phyloP scores from a whole-genome alignment of 1,139 yeast species.

The Geotrichum reessii region DNA sequence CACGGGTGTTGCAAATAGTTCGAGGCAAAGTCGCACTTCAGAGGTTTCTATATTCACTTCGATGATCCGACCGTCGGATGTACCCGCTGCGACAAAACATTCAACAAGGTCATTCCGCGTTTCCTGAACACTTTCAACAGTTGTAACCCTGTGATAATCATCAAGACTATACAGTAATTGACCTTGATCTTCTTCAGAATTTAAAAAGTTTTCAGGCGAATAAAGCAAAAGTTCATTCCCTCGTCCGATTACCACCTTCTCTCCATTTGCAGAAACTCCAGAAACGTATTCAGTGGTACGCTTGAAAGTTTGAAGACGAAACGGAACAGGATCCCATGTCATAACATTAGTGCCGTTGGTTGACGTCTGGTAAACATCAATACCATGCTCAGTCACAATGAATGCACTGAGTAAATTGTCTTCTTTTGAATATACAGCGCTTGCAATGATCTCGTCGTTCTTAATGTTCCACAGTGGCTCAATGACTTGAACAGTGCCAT shows the following conservation, averaged over 20 bases:
- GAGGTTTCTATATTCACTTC: slow-evolving; percentile 17
- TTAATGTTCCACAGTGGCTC: slow-evolving; percentile 23
- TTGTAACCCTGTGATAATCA: slow-evolving; percentile 10
- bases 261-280: slow-evolving; percentile 17
- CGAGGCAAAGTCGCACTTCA: slow-evolving; percentile 12
- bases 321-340: slow-evolving; percentile 18
- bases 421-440: slow-evolving; percentile 12
- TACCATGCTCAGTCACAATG: slow-evolving; percentile 16
- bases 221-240: slow-evolving; percentile 17
- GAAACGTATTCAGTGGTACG: slow-evolving; percentile 17
- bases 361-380: slow-evolving; percentile 8
- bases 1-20: slow-evolving; percentile 24
- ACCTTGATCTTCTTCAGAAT: slow-evolving; percentile 12
- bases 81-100: slow-evolving; percentile 20
- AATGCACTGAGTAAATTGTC: slow-evolving; percentile 11
- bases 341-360: slow-evolving; percentile 7
- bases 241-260: slow-evolving; percentile 20
- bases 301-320: slow-evolving; percentile 14
- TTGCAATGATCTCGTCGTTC: slow-evolving; percentile 13
- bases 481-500: slow-evolving; percentile 24
- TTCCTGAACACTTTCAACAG: slow-evolving; percentile 9
- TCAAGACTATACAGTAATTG: slow-evolving; percentile 7
- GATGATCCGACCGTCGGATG: slow-evolving; percentile 20
- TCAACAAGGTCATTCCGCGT: neutral
- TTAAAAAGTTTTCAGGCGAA: slow-evolving; percentile 20